Percentiles rank a stretch among this genome's conserved stretches.
Conservation (phyloP, 1,139 yeast genomes). For the Hyphopichia buzzinii region DNA sequence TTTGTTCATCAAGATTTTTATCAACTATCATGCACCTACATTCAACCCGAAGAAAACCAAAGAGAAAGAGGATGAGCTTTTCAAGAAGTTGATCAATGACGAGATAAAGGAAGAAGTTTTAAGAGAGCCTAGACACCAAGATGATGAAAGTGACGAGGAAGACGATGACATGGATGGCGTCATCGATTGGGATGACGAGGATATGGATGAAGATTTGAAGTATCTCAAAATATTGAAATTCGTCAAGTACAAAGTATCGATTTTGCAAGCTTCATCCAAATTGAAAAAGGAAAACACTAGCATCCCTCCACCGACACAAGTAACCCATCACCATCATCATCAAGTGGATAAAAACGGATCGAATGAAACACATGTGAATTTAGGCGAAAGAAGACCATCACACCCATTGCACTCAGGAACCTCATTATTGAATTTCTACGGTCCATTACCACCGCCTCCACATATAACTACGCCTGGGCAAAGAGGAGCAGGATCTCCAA, state of each 20-base stretch:
- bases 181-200: constrained; percentile 52
- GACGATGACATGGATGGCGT: constrained; percentile 22
- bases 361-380: not conserved
- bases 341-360: not conserved
- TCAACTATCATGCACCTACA: constrained; percentile 28
- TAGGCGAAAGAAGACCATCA: not conserved
- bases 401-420: constrained; percentile 2
- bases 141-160: constrained; percentile 35
- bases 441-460: constrained; percentile 1
- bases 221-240: constrained; percentile 43
- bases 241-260: constrained; percentile 35
- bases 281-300: not conserved
- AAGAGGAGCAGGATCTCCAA: not conserved
- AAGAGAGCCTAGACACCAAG: constrained; percentile 26
- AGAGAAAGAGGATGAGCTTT: constrained; percentile 37
- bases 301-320: constrained; percentile 5
- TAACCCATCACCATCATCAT: constrained; percentile 6
- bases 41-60: constrained; percentile 13
- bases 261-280: not conserved
- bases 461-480: not conserved
- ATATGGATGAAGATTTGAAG: constrained; percentile 49
- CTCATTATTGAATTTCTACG: constrained; percentile 8
- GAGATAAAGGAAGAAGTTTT: constrained; percentile 41
- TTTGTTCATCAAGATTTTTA: constrained; percentile 37
- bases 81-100: constrained; percentile 38